Base-by-base conservation (phyloP, 2,329 filamentous ascomycete genomes). In the Fusarium euwallaceae region DNA sequence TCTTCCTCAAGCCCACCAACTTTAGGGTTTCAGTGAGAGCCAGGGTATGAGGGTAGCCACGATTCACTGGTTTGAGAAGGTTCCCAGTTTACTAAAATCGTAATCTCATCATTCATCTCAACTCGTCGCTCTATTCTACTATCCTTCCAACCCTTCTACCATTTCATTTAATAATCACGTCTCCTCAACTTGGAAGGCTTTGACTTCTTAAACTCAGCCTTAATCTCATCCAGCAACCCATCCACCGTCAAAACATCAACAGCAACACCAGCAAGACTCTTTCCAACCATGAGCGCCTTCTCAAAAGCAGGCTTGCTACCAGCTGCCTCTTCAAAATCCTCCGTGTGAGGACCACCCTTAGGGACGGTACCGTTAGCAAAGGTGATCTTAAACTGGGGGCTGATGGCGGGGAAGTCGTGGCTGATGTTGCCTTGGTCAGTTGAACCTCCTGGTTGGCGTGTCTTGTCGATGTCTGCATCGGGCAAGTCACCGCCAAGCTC, bases 271-370 rank as follows among this genome's bases (percentile, higher is more conserved):
- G 87, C 87, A 51, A 89, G 76, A 4, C 83, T 84, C 72, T 88
- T 88, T 0, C 83, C 87, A 1, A 86, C 86, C 61, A 84, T 81
- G 27, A 89, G 73, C 0, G 86, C 83, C 53, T 85, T 82, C 32
- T 84, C 79, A 65, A 88, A 88, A 0, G 87, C 86, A 17, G 83
- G 82, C 27, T 80, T 82, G 0, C 86, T 89, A 5, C 88, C 87
- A 0, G 88, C 85, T 0, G 88, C 86, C 4, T 82, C 80, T 10
- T 87, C 86, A 73, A 89, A 92, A 16, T 45, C 41, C 4, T 45
- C 20, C 2, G 85, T 91, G 69, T 89, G 89, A 20, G 88, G 88
- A 0, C 87, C 86, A 9, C 60, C 66, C 14, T 69, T 34, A 1
- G 76, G 76, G 1, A 66, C 69, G 14, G 32, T 76, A 2, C 78